Evolutionary conservation across 2,329 filamentous ascomycete genomes (phyloP), one percentile per base, ranked within the genome.

Genomic region (Laburnicola sp.): DNA sequence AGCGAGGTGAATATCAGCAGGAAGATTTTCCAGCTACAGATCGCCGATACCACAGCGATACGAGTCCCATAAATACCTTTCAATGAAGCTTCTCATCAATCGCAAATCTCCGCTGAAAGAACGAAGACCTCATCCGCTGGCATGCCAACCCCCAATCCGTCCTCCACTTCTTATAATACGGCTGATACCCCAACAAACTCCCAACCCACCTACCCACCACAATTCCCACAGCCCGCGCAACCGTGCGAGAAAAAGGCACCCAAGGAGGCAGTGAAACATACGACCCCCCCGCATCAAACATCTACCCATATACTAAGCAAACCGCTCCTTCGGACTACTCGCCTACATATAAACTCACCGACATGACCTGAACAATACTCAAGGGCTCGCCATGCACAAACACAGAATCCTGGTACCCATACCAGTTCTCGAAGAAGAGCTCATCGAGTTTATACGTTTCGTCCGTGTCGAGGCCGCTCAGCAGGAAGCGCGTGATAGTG

Each of bases 121-220:
- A 25, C 5, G 30, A 31, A 9, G 6, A 9, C 21, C 31, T 10
- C 73, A 75, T 75, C 54, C 68, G 68, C 27, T 48, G 38, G 49
- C 69, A 71, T 2, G 72, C 71, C 9, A 57, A 45, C 8, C 72
- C 61, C 73, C 73, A 75, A 36, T 75, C 72, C 6, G 64, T 69
- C 6, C 69, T 74, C 68, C 70, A 75, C 54, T 73, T 58, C 35
- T 54, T 54, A 45, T 66, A 65, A 40, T 69, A 75, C 2, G 74
- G 74, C 53, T 73, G 68, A 54, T 75, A 75, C 3, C 73, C 73
- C 27, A 75, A 54, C 42, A 73, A 36, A 0, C 69, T 68, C 6
- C 73, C 73, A 25, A 75, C 40, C 69, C 72, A 76, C 49, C 73
- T 65, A 6, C 74, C 73, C n/a, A 75, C 31, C 4, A 71, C 54